phyloP scores from a whole-genome alignment of 129 eudicot species.

The Kitagawia praeruptora region DNA sequence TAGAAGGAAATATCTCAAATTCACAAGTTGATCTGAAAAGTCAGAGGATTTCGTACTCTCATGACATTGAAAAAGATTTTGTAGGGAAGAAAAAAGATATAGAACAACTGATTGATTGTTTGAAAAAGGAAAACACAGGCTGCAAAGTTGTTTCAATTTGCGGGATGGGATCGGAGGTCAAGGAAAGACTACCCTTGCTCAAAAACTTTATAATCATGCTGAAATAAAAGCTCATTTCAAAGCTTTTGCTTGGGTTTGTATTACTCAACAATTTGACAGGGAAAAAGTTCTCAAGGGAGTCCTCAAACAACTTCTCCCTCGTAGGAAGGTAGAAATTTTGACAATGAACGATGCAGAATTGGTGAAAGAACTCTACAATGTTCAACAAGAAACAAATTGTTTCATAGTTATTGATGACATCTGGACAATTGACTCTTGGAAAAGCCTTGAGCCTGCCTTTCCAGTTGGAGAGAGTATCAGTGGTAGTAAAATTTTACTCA shows the following conservation, averaged over 20 bases:
- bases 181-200: constrained; percentile 15
- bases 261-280: too few relatives aligned
- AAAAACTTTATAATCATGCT: neutral
- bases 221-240: neutral
- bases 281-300: neutral
- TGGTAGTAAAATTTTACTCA: neutral
- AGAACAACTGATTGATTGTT: neutral
- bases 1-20: too few relatives aligned
- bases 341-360: neutral
- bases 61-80: too few relatives aligned
- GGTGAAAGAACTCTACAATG: neutral
- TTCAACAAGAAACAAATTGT: neutral
- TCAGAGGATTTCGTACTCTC: too few relatives aligned
- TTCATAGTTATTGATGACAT: constrained; percentile 1
- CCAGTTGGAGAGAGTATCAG: neutral
- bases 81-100: too few relatives aligned
- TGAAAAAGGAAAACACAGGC: neutral
- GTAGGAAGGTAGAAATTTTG: neutral
- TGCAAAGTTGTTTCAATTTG: neutral
- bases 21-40: too few relatives aligned
- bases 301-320: neutral
- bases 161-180: constrained; percentile 8
- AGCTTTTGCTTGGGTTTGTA: neutral
- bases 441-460: too few relatives aligned
- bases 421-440: neutral